These are phyloP conservation scores for Sindora glabra DNA, from an alignment of 306 rosid species.

Conservation along the genomic window DNA sequence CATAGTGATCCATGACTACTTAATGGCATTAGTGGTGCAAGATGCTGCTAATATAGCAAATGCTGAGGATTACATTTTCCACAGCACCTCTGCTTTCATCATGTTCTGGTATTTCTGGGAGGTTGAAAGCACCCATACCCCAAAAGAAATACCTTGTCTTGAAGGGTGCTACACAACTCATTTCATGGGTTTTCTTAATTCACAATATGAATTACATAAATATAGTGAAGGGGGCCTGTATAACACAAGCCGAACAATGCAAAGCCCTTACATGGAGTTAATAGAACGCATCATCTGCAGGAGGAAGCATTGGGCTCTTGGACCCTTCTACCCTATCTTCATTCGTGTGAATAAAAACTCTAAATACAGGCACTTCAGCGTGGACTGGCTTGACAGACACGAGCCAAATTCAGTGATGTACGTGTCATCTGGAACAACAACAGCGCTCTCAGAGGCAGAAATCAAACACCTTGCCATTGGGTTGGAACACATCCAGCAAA, in stretches of 20 bases:
- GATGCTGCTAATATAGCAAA: constrained; percentile 32
- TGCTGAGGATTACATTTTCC: constrained; percentile 48
- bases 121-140: background rate
- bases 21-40: constrained; percentile 50
- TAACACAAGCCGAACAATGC: constrained; percentile 38
- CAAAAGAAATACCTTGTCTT: constrained; percentile 34
- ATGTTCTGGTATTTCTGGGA: constrained; percentile 31
- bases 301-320: constrained; percentile 35
- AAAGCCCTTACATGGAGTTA: constrained; percentile 23
- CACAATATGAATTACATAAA: constrained; percentile 26
- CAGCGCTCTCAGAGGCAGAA: constrained; percentile 32
- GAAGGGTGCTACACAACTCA: constrained; percentile 44
- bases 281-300: background rate
- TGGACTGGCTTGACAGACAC: constrained; percentile 52
- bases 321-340: constrained; percentile 33
- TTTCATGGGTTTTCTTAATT: constrained; percentile 24
- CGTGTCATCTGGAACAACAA: constrained; percentile 55
- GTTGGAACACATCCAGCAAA: constrained; percentile 39
- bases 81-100: constrained; percentile 53
- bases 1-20: constrained; percentile 50
- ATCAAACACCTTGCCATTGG: constrained; percentile 40
- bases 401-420: constrained; percentile 35
- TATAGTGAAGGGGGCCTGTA: constrained; percentile 32
- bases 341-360: background rate
- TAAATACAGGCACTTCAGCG: constrained; percentile 14